A percentile compares a stretch with the other conserved stretches of the same genome.
These are phyloP conservation scores for Entomophthora muscae DNA, from an alignment of 371 early-diverging fungal species.

Conservation along the genomic window DNA sequence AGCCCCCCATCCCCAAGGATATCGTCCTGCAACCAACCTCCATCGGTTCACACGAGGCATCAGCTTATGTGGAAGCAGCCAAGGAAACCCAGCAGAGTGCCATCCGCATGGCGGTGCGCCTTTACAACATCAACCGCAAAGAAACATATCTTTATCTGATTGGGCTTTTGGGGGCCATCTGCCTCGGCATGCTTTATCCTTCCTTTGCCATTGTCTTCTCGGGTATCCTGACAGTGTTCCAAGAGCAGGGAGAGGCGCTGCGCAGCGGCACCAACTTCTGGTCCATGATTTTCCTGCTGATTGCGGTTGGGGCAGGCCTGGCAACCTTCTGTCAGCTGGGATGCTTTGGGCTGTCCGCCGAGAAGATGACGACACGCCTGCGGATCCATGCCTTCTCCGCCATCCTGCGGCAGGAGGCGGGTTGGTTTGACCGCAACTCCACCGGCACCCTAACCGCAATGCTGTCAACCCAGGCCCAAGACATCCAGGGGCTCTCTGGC, in stretches of 20 bases:
- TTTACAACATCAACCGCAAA: background rate
- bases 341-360: conserved; percentile 28
- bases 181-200: conserved; percentile 17
- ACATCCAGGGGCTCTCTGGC: conserved; percentile 28
- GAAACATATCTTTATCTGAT: conserved; percentile 3
- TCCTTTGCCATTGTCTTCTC: conserved; percentile 31
- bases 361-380: conserved; percentile 36
- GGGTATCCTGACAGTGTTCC: conserved; percentile 23
- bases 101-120: background rate
- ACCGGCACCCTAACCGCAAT: conserved; percentile 69
- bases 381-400: conserved; percentile 34
- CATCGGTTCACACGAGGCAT: background rate
- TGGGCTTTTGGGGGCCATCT: conserved; percentile 13
- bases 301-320: conserved; percentile 30
- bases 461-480: conserved; percentile 58
- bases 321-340: conserved; percentile 21
- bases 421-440: conserved; percentile 67
- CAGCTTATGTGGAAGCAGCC: background rate
- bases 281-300: conserved; percentile 53
- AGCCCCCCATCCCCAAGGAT: background rate
- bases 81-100: background rate
- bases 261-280: conserved; percentile 39
- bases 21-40: background rate
- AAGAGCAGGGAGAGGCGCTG: conserved; percentile 2
- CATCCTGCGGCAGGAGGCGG: conserved; percentile 61